Conservation (phyloP, 495 filamentous ascomycete species). For the Hyaloscypha finlandica region DNA sequence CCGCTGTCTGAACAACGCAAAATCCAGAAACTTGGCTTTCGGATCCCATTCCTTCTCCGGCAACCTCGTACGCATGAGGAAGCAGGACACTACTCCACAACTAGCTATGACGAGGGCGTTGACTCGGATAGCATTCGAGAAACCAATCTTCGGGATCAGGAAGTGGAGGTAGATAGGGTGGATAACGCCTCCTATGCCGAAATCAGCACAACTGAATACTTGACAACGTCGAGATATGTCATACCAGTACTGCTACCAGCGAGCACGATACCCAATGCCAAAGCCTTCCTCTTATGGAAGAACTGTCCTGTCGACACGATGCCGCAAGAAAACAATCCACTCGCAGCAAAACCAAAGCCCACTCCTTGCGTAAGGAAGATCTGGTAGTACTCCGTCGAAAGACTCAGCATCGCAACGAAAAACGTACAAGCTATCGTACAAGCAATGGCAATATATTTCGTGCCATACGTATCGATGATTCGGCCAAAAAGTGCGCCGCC, state of each 20-base stretch:
- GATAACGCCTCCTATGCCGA: constrained; percentile 50
- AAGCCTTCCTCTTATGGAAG: constrained; percentile 51
- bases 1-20: constrained; percentile 16
- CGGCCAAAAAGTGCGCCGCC: constrained; percentile 12
- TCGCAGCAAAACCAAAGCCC: constrained; percentile 39
- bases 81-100: constrained; percentile 41
- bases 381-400: constrained; percentile 68
- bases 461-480: constrained; percentile 15
- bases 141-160: constrained; percentile 62
- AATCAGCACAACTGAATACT: neutral
- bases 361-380: constrained; percentile 75
- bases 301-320: constrained; percentile 60
- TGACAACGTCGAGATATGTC: neutral
- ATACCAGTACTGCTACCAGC: constrained; percentile 18
- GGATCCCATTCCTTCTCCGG: constrained; percentile 9
- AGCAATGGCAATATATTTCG: constrained; percentile 32
- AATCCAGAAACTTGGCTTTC: neutral
- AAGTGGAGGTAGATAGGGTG: constrained; percentile 65
- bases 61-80: neutral
- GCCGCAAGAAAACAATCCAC: constrained; percentile 13
- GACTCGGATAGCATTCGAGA: constrained; percentile 67
- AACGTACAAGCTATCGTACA: constrained; percentile 59
- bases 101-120: constrained; percentile 62
- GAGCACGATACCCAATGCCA: constrained; percentile 15
- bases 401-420: constrained; percentile 66